Conservation (phyloP, 2,329 filamentous ascomycete species). For the Sporothrix globosa region DNA sequence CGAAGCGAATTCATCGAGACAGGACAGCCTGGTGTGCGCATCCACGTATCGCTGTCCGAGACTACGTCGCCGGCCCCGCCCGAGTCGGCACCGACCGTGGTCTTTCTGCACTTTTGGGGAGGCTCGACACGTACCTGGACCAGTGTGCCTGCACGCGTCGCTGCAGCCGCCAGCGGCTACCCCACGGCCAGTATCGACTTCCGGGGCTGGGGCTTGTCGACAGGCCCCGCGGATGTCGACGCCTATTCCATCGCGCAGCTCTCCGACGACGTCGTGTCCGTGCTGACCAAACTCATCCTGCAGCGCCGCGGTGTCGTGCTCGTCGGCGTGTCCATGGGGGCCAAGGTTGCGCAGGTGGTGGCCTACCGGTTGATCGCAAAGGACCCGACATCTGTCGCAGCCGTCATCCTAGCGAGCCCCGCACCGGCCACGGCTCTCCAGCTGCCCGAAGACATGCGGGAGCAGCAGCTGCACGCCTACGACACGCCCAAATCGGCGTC, state of each 20-base stretch:
- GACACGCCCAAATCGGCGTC: constrained; percentile 39
- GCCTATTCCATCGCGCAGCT: constrained; percentile 42
- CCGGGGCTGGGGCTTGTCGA: constrained; percentile 46
- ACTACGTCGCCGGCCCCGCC: not conserved
- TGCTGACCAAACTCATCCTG: constrained; percentile 34
- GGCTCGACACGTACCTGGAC: constrained; percentile 44
- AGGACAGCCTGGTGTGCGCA: constrained; percentile 1
- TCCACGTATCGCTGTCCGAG: constrained; percentile 14
- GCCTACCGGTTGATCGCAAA: constrained; percentile 29
- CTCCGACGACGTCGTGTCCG: constrained; percentile 36
- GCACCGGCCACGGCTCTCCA: constrained; percentile 43
- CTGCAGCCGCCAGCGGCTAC: constrained; percentile 31
- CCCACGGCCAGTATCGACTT: constrained; percentile 43
- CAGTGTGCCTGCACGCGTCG: constrained; percentile 35
- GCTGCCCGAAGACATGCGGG: constrained; percentile 43
- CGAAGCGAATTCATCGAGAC: constrained; percentile 14
- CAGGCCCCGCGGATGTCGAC: constrained; percentile 38
- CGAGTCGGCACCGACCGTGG: constrained; percentile 7
- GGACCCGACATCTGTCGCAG: constrained; percentile 35
- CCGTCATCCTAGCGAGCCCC: constrained; percentile 43
- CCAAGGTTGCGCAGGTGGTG: constrained; percentile 44
- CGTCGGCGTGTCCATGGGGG: constrained; percentile 48
- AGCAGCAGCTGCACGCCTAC: constrained; percentile 45
- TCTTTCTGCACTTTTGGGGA: constrained; percentile 48
- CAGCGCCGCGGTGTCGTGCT: constrained; percentile 40